Evolutionary conservation across 345 rosid genomes (phyloP), one percentile per base, ranked within the genome.

Genomic region (Camelina hispida): DNA sequence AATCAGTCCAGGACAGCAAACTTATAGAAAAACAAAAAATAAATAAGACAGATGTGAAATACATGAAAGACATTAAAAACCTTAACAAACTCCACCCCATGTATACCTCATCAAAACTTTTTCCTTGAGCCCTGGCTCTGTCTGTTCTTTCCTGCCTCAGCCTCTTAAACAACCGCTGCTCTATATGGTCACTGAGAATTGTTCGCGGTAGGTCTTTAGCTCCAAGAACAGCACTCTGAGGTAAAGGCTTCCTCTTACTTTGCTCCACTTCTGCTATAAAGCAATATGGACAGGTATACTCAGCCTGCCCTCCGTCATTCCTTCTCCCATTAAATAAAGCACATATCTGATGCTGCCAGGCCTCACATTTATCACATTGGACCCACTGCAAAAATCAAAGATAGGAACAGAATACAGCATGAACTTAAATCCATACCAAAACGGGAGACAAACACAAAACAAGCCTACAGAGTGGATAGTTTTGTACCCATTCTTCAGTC

Each of bases 281-380:
- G 86, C 99, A 96, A 80, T 93, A 90, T 57, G 98, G 99, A 83
- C 99, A 96, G 53, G 99, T 96, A 84, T 96, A 96, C 74, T 96
- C 99, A 79, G 99, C 99, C 81, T 96, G 97, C 54, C 99, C 99
- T 32, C 99, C 98, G 69, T 96, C 99, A 84, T 96, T 96, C 79
- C 99, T 82, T 79, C 98, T 78, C 64, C 99, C 99, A 83, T 96
- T 96, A 85, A 96, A 96, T 64, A 96, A 81, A 74, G 98, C 97
- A 81, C 99, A 96, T 20, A 96, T 96, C 77, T 96, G 99, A 85
- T 96, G 99, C 81, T 96, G 99, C 99, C 99, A 96, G 17, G 96
- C 93, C 79, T 96, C 99, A 80, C 99, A 96, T 75, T 89, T 96
- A 85, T 96, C 99, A 84, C 99, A 96, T 78, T 96, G 99, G 80